Conservation (phyloP, 371 early-diverging fungal genomes). For the Phascolomyces articulosus region DNA sequence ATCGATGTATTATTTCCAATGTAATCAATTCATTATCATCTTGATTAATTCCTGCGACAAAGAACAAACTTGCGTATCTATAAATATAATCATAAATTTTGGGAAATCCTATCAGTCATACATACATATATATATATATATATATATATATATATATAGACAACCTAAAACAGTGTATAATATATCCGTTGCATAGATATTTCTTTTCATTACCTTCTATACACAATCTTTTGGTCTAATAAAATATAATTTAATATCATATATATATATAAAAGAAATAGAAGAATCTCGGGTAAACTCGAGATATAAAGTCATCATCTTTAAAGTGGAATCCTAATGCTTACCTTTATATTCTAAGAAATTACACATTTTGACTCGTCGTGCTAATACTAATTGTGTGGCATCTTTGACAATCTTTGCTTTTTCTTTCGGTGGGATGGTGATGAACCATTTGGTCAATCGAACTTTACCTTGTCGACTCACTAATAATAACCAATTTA, state of each 20-base stretch:
- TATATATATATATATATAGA: too few relatives aligned
- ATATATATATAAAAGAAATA: neutral
- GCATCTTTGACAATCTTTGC: constrained; percentile 94
- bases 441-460: constrained; percentile 95
- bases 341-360: constrained; percentile 95
- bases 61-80: constrained; percentile 95
- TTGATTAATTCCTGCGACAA: constrained; percentile 90
- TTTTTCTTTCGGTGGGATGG: constrained; percentile 91
- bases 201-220: too few relatives aligned
- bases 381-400: constrained; percentile 84
- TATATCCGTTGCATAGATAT: too few relatives aligned
- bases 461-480: constrained; percentile 89
- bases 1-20: constrained; percentile 96
- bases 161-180: too few relatives aligned
- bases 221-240: constrained; percentile 90
- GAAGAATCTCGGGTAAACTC: neutral
- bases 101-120: too few relatives aligned
- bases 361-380: constrained; percentile 96
- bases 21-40: constrained; percentile 94
- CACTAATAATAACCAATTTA: constrained; percentile 72
- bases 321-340: neutral
- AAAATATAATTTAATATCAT: too few relatives aligned
- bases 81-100: neutral
- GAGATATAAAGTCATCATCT: too few relatives aligned
- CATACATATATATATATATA: too few relatives aligned